These are phyloP conservation scores for Poa pratensis DNA, from an alignment of 176 grass and related monocot genomes.

Conservation along the genomic window DNA sequence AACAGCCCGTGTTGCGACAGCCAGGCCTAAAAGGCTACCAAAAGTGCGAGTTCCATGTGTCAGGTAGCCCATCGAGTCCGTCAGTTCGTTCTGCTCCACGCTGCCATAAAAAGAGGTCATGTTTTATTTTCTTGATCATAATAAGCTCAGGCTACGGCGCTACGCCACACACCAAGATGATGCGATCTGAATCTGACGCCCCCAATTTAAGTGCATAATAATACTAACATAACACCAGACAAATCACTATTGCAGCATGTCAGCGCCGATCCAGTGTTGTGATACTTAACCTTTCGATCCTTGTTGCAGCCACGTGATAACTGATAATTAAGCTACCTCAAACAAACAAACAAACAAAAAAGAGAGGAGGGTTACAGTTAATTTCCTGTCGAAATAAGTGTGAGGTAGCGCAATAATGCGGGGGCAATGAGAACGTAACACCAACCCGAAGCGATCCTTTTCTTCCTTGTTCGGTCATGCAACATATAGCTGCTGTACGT, in stretches of 20 bases:
- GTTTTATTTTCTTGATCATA: too few species aligned
- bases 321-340: too few species aligned
- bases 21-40: constrained; percentile 11
- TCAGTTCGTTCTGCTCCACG: background rate
- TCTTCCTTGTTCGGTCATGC: constrained; percentile 24
- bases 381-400: too few species aligned
- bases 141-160: background rate
- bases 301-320: background rate
- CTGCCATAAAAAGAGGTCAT: too few species aligned
- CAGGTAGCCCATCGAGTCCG: constrained; percentile 29
- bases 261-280: constrained; percentile 29
- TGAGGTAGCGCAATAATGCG: constrained; percentile 35
- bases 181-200: background rate
- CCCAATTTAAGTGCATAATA: too few species aligned
- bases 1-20: background rate
- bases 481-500: background rate
- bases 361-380: too few species aligned
- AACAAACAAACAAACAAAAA: too few species aligned
- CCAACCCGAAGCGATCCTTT: background rate
- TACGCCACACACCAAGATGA: background rate
- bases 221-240: background rate
- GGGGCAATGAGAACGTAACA: constrained; percentile 38
- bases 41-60: background rate
- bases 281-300: constrained; percentile 27
- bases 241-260: constrained; percentile 29